Evolutionary conservation across 768 basidiomycete species (phyloP), one percentile per base, ranked within the genome.

Genomic region (Trametes punicea): DNA sequence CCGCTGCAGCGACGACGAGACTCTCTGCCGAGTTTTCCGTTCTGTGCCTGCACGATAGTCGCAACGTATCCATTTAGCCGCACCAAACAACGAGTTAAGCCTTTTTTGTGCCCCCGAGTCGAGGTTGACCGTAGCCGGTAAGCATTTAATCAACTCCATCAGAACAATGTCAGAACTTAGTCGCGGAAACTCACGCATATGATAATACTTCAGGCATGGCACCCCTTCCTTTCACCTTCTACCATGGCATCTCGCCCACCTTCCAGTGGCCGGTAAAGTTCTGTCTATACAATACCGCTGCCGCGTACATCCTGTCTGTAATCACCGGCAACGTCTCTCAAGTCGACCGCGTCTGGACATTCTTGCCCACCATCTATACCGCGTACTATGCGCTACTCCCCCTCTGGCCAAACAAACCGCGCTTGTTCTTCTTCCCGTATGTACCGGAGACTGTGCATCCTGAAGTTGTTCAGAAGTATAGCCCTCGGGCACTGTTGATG

Each of bases 311-410:
- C 6, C 67, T 78, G 4, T 88, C 88, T 6, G 46, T 91, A 21
- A 42, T 88, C 33, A 92, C 89, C 0, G 78, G 80, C 38, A 94
- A 95, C 63, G 87, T 89, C 45, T 90, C 88, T 1, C 90, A 93
- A 67, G 92, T 95, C 23, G 93, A 98, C 73, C 82, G 90, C 26
- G 66, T 93, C 13, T 82, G 82, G 81, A 79, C 72, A 11, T 83
- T 93, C 69, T 64, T 90, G 31, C 94, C 95, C 0, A 78, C 87
- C 6, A 77, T 95, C 18, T 96, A 95, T 71, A 82, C 86, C 0
- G 83, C 85, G 1, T 91, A 91, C 67, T 93, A 83, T 67, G 87
- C 93, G 0, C 74, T 97, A 26, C 70, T 88, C 2, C 93, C 91
- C 0, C 71, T 87, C 6, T 75, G 79, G 72, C 77, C 78, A 15